phyloP scores from a whole-genome alignment of 2,329 filamentous ascomycete species.

The Macrophomina phaseolina region DNA sequence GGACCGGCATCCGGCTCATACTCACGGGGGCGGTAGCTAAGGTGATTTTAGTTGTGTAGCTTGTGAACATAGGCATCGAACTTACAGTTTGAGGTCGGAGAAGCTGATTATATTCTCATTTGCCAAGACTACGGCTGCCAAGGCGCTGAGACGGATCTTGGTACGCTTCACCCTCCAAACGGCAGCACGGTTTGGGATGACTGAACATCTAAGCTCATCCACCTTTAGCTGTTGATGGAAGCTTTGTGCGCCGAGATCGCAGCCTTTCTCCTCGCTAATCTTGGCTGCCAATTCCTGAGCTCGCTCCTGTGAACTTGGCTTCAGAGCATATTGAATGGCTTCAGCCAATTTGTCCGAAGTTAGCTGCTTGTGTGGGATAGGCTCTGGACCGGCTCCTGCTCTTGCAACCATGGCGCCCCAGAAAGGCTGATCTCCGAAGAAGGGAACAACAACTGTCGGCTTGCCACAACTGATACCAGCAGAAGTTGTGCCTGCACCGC shows the following conservation, averaged over 20 bases:
- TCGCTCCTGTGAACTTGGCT: constrained; percentile 43
- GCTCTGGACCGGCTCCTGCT: constrained; percentile 48
- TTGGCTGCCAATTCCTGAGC: constrained; percentile 45
- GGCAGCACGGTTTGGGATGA: constrained; percentile 40
- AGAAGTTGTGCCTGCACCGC: constrained; percentile 85
- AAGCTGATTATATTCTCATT: constrained; percentile 45
- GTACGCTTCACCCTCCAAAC: constrained; percentile 49
- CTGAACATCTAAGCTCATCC: constrained; percentile 44
- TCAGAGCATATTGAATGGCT: constrained; percentile 45
- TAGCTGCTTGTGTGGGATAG: constrained; percentile 47
- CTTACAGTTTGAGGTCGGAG: constrained; percentile 46
- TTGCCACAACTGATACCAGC: constrained; percentile 81
- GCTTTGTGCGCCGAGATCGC: constrained; percentile 43
- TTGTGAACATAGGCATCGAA: not conserved
- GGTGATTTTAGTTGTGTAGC: constrained; percentile 22
- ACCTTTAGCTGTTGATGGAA: constrained; percentile 48
- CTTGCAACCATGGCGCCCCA: constrained; percentile 50
- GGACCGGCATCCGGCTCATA: constrained; percentile 48
- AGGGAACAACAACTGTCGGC: constrained; percentile 83
- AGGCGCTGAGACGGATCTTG: constrained; percentile 42
- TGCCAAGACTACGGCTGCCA: constrained; percentile 45
- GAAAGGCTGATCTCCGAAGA: constrained; percentile 61
- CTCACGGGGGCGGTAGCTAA: constrained; percentile 45
- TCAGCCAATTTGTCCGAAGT: constrained; percentile 47
- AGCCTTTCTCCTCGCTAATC: constrained; percentile 46